Evolutionary conservation across 345 rosid species (phyloP).

Genomic region (Citrus hindsii): DNA sequence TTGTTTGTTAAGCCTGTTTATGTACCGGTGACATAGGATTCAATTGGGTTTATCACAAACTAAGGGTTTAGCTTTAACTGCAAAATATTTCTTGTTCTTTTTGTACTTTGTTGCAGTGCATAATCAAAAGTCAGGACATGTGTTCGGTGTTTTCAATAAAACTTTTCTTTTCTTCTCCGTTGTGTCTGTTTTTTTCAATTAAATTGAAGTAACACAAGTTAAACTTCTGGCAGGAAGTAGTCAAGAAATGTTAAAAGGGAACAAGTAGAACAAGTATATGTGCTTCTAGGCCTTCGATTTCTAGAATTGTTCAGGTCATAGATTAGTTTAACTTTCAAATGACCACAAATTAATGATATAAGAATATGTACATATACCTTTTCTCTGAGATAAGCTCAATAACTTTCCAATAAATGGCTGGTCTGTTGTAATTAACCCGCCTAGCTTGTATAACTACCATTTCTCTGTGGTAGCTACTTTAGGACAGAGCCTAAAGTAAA

Average conservation of each 20-base stretch:
- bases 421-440: background rate
- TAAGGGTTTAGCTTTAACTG: background rate
- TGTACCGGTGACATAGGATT: background rate
- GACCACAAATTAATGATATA: background rate
- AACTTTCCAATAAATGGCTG: slow-evolving; percentile 5
- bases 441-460: slow-evolving; percentile 1
- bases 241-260: background rate
- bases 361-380: background rate
- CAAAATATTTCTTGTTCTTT: background rate
- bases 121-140: no score
- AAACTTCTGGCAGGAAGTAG: background rate
- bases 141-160: no score
- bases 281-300: background rate
- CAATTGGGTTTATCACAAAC: background rate
- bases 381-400: background rate
- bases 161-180: background rate
- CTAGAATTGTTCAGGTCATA: background rate
- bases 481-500: slow-evolving; percentile 1
- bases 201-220: background rate
- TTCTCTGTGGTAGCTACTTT: background rate
- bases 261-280: background rate
- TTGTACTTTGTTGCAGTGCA: background rate
- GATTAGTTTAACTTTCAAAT: background rate
- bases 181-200: background rate
- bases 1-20: background rate